Conservation (phyloP, 2,329 filamentous ascomycete species). For the Arthroderma sp. region DNA sequence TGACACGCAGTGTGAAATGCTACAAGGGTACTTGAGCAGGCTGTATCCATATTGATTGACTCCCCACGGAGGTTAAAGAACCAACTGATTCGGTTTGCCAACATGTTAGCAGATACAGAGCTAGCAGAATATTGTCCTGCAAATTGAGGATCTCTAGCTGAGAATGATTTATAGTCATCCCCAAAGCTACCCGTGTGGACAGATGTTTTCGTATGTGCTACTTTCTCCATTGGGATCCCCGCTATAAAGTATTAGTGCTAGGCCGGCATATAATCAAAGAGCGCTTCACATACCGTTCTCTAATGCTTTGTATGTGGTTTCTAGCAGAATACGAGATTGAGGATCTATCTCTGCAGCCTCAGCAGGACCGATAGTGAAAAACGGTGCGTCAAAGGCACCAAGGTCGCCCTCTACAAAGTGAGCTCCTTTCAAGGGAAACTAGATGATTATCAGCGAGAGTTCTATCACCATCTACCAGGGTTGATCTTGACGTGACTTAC, state of each 20-base stretch:
- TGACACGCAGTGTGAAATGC: conserved; percentile 14
- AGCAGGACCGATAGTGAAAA: conserved; percentile 11
- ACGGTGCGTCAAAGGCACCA: conserved; percentile 13
- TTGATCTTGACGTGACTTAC: too few relatives aligned
- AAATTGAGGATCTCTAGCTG: not conserved
- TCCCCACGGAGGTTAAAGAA: conserved; percentile 15
- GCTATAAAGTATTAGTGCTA: conserved; percentile 2
- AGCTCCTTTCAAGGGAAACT: conserved; percentile 5
- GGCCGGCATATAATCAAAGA: not conserved
- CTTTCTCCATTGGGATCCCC: conserved; percentile 8
- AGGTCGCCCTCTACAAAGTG: conserved; percentile 13
- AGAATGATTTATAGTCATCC: conserved; percentile 11
- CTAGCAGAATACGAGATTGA: conserved; percentile 12
- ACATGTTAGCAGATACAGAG: conserved; percentile 4
- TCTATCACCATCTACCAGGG: conserved; percentile 11
- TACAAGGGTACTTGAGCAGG: conserved; percentile 17
- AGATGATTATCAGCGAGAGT: conserved; percentile 1
- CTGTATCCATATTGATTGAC: conserved; percentile 36
- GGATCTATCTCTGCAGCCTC: conserved; percentile 15
- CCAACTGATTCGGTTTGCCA: conserved; percentile 14
- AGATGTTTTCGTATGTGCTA: conserved; percentile 3
- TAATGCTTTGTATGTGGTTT: conserved; percentile 12
- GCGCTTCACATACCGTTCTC: conserved; percentile 8
- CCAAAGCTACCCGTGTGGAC: conserved; percentile 5
- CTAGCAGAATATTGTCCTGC: not conserved